These are phyloP conservation scores for Colletotrichum falcatum DNA, from an alignment of 2,329 filamentous ascomycete species.

Conservation along the genomic window DNA sequence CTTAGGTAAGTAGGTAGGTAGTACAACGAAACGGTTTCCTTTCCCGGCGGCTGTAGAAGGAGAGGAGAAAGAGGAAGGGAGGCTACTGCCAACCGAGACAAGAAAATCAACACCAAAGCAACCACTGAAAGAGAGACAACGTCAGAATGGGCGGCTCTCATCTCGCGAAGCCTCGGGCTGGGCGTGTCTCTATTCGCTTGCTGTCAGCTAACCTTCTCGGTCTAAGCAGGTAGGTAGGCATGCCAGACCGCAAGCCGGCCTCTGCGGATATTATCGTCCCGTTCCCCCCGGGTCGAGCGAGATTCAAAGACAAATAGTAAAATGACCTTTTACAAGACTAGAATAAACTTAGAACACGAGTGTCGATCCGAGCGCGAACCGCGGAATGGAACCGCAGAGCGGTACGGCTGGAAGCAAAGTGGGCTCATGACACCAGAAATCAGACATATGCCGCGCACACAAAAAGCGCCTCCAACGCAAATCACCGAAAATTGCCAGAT, in stretches of 20 bases:
- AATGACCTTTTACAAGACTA: neutral
- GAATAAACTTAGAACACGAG: neutral
- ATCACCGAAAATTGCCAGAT: neutral
- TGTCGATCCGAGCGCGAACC: neutral
- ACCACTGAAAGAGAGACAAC: neutral
- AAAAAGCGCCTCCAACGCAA: neutral
- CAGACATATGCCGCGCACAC: neutral
- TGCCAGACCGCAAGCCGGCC: neutral
- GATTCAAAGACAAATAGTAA: neutral
- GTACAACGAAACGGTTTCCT: slow-evolving; percentile 34
- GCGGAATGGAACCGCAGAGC: neutral
- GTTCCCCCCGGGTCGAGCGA: neutral
- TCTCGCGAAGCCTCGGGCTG: neutral
- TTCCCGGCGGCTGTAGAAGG: neutral
- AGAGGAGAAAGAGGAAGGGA: fast-evolving
- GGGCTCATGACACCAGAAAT: neutral
- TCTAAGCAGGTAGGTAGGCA: no score
- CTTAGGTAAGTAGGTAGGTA: no score
- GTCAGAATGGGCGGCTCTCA: neutral
- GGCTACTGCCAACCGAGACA: neutral
- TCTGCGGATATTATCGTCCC: neutral
- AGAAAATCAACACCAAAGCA: neutral
- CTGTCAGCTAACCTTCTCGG: neutral
- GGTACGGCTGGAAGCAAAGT: neutral
- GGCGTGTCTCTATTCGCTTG: neutral